Evolutionary conservation across 2,329 filamentous ascomycete genomes (phyloP), one percentile per base, ranked within the genome.

Genomic region (Diaporthe australafricana): DNA sequence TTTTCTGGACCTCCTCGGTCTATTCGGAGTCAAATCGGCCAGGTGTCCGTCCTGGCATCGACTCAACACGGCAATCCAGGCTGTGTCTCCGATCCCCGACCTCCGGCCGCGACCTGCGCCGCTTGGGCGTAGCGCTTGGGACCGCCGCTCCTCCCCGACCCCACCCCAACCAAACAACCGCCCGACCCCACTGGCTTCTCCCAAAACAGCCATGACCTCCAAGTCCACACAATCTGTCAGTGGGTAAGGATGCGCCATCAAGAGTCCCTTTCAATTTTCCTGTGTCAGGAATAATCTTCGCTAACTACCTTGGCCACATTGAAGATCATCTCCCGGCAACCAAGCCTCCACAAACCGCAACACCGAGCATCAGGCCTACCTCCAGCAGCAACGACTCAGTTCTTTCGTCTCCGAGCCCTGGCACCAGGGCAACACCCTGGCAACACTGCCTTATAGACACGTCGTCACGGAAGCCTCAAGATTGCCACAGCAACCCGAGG

Each of bases 351-450:
- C 47, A n/a, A 7, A 22, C 11, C 47, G 25, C n/a, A 27, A 20
- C 9, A 16, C 16, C 25, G 47, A 11, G 35, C 16, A 42, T 14
- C 50, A 45, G 9, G 17, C 17, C 35, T 25, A 47, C 52, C 65
- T 68, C 38, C 65, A 56, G 30, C 50, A 68, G 42, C 65, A 48
- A 35, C 65, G 65, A 12, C 52, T 68, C 40, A 38, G 27, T 25
- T 3, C 50, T 6, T 68, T 20, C 5, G 8, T 56, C 22, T 12
- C 20, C n/a, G 65, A 68, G 40, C 65, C 65, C 27, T 55, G 40
- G 65, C 9, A 8, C 12, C 35, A n/a, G 14, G 52, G 65, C 1
- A 68, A 68, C 14, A 50, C 50, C 35, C 40, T 68, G 27, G 65
- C 56, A 3, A 12, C 32, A 3, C 40, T 68, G 8, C 30, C 65